Evolutionary conservation across 768 basidiomycete species (phyloP).

Genomic region (Harrya chromipes): DNA sequence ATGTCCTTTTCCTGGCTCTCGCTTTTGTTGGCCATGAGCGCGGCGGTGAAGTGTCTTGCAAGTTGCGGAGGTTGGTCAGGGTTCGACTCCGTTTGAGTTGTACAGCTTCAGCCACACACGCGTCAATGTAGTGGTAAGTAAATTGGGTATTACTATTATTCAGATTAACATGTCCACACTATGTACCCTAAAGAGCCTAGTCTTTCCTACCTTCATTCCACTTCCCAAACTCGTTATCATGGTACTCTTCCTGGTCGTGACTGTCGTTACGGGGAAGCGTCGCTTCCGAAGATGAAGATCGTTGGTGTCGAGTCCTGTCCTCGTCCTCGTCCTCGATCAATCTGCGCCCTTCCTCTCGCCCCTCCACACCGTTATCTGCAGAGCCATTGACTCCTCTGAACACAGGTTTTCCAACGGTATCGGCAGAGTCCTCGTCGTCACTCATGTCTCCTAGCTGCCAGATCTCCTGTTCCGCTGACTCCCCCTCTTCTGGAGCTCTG

Average conservation of each 20-base stretch:
- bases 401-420: slow-evolving; percentile 33
- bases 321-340: slow-evolving; percentile 39
- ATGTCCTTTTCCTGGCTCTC: slow-evolving; percentile 37
- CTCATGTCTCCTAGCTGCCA: slow-evolving; percentile 77
- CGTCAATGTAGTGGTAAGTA: neutral
- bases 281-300: slow-evolving; percentile 38
- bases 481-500: slow-evolving; percentile 35
- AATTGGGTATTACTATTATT: neutral
- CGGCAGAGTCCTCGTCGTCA: slow-evolving; percentile 57
- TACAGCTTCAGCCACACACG: slow-evolving; percentile 18
- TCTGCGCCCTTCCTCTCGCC: slow-evolving; percentile 40
- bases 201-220: slow-evolving; percentile 24
- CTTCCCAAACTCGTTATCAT: slow-evolving; percentile 34
- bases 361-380: slow-evolving; percentile 18
- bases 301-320: slow-evolving; percentile 33
- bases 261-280: slow-evolving; percentile 26
- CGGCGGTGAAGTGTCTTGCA: slow-evolving; percentile 1
- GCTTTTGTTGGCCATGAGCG: slow-evolving; percentile 18
- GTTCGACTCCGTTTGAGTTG: neutral
- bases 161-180: neutral
- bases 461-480: slow-evolving; percentile 36
- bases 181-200: neutral
- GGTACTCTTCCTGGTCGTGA: slow-evolving; percentile 11
- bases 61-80: neutral
- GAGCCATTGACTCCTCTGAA: slow-evolving; percentile 17